phyloP scores from a whole-genome alignment of 805 yeast genomes.

The Cyberlindnera meyerae region DNA sequence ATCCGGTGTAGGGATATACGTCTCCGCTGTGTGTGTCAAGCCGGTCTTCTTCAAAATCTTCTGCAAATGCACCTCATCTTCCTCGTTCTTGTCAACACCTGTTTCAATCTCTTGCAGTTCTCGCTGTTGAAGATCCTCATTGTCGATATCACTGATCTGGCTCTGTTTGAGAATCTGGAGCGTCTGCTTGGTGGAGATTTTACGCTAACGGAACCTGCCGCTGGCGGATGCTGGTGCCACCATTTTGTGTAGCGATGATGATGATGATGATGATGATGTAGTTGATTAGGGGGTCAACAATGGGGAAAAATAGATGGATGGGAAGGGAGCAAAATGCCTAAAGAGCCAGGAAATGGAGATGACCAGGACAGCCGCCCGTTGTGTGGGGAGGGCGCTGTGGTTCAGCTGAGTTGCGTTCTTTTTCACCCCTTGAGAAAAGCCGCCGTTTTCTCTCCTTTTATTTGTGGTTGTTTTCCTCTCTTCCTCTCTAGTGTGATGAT shows the following conservation, averaged over 20 bases:
- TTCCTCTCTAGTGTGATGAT: too few relatives aligned
- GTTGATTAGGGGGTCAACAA: too few relatives aligned
- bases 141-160: constrained; percentile 78
- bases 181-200: constrained; percentile 87
- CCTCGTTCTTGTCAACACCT: constrained; percentile 97
- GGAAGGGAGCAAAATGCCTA: too few relatives aligned
- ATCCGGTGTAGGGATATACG: constrained; percentile 87
- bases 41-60: constrained; percentile 81
- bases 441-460: too few relatives aligned
- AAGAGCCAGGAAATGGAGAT: too few relatives aligned
- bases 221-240: constrained; percentile 25
- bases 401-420: not conserved
- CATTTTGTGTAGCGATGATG: too few relatives aligned
- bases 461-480: too few relatives aligned
- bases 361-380: too few relatives aligned
- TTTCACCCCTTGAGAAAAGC: too few relatives aligned
- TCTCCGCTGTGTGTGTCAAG: constrained; percentile 45
- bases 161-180: constrained; percentile 69
- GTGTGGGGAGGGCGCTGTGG: not conserved
- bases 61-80: constrained; percentile 93
- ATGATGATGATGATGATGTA: too few relatives aligned
- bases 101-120: constrained; percentile 89
- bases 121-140: constrained; percentile 67
- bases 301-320: too few relatives aligned
- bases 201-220: constrained; percentile 80